Evolutionary conservation across 2,329 filamentous ascomycete genomes (phyloP).

Genomic region (Sporothrix luriei): DNA sequence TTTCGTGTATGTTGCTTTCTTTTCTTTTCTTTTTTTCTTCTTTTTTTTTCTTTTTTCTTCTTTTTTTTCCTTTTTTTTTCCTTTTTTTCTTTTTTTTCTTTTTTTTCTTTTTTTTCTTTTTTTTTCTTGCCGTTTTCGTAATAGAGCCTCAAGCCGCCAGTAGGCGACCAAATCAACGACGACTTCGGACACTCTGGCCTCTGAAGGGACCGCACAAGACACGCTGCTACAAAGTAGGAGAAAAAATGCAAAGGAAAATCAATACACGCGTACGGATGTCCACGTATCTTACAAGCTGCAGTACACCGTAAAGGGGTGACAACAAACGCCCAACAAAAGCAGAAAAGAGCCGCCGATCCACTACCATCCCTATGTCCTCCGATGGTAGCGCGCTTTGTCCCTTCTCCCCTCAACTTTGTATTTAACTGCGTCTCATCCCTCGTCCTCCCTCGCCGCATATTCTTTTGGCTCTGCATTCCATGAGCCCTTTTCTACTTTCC

Average conservation of each 20-base stretch:
- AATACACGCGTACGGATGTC: neutral
- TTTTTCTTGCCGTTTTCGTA: neutral
- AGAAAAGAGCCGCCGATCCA: neutral
- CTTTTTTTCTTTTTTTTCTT: no score
- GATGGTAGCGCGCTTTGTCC: neutral
- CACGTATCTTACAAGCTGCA: no score
- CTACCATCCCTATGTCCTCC: neutral
- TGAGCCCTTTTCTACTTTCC: neutral
- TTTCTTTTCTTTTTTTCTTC: no score
- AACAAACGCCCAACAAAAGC: neutral
- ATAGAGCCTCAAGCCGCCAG: conserved; percentile 15
- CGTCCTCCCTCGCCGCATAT: neutral
- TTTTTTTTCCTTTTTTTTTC: no score
- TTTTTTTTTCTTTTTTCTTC: no score
- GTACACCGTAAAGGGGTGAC: no score
- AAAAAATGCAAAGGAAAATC: neutral
- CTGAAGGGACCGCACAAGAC: neutral
- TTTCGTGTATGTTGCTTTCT: neutral
- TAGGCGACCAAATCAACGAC: neutral
- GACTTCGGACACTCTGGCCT: neutral
- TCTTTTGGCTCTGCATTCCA: neutral
- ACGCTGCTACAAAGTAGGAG: neutral
- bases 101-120: no score
- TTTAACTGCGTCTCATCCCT: neutral
- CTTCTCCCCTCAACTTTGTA: neutral